Evolutionary conservation across 768 basidiomycete species (phyloP).

Genomic region (Psilocybe subaeruginosa): DNA sequence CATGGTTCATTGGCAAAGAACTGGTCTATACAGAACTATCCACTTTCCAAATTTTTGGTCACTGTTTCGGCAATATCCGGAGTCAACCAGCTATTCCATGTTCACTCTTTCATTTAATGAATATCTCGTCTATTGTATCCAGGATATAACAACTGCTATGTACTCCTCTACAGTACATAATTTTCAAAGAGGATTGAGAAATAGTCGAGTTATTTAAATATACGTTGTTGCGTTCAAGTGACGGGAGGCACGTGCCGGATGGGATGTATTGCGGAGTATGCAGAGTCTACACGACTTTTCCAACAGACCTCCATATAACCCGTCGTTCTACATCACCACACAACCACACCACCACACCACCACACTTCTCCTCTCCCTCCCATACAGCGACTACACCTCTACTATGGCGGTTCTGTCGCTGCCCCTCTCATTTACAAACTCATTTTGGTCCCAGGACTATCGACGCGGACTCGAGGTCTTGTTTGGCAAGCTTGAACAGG

Average conservation of each 20-base stretch:
- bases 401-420: conserved; percentile 87
- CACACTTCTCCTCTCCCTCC: neutral
- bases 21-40: neutral
- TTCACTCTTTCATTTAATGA: neutral
- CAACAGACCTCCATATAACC: conserved; percentile 16
- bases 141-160: neutral
- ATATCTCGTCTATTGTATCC: neutral
- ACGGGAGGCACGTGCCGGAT: conserved; percentile 15
- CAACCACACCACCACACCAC: neutral
- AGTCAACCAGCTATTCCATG: neutral
- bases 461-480: conserved; percentile 80
- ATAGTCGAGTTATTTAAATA: too few relatives aligned
- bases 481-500: conserved; percentile 79
- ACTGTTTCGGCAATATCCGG: conserved; percentile 32
- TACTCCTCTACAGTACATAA: too few relatives aligned
- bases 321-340: neutral
- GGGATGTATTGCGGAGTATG: conserved; percentile 12
- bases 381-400: conserved; percentile 8
- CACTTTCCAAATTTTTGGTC: conserved; percentile 29
- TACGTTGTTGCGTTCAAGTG: neutral
- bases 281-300: conserved; percentile 18
- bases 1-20: conserved; percentile 54
- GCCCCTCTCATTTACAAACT: conserved; percentile 88
- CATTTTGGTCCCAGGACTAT: conserved; percentile 95
- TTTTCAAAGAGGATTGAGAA: too few relatives aligned